Conservation (phyloP, 257 asterid genomes). For the Jacaranda copaia region DNA sequence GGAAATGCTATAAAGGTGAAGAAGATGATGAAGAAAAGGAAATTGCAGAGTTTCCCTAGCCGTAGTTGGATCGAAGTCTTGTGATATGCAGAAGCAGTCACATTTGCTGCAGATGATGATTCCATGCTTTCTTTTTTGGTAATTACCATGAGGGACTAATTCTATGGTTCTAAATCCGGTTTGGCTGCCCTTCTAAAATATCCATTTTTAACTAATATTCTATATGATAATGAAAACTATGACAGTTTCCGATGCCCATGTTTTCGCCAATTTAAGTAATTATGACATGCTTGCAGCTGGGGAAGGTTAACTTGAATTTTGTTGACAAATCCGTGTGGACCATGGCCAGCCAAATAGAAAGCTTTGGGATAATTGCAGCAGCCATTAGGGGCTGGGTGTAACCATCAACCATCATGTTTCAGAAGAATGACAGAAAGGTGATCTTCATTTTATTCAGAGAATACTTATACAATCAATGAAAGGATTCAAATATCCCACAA, state of each 20-base stretch:
- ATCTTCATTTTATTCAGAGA: no score
- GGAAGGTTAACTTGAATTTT: no score
- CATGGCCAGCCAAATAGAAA: no score
- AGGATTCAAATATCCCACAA: neutral
- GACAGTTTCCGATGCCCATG: neutral
- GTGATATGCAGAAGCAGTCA: constrained; percentile 29
- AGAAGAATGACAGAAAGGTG: no score
- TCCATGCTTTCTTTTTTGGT: neutral
- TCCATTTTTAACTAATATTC: neutral
- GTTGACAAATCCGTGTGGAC: no score
- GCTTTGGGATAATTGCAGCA: no score
- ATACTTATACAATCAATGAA: no score
- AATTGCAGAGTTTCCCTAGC: constrained; percentile 52
- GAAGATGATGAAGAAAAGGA: constrained; percentile 61
- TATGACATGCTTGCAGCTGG: neutral
- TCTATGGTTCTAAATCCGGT: neutral
- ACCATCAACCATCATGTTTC: no score
- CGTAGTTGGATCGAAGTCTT: constrained; percentile 67
- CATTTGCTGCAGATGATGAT: neutral
- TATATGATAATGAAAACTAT: neutral
- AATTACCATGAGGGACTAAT: neutral
- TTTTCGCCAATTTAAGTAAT: neutral
- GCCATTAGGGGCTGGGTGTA: no score
- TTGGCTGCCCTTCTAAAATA: neutral
- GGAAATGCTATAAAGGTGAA: constrained; percentile 56